These are phyloP conservation scores for Colletotrichum cuscutae DNA, from an alignment of 2,329 filamentous ascomycete species.

Conservation along the genomic window DNA sequence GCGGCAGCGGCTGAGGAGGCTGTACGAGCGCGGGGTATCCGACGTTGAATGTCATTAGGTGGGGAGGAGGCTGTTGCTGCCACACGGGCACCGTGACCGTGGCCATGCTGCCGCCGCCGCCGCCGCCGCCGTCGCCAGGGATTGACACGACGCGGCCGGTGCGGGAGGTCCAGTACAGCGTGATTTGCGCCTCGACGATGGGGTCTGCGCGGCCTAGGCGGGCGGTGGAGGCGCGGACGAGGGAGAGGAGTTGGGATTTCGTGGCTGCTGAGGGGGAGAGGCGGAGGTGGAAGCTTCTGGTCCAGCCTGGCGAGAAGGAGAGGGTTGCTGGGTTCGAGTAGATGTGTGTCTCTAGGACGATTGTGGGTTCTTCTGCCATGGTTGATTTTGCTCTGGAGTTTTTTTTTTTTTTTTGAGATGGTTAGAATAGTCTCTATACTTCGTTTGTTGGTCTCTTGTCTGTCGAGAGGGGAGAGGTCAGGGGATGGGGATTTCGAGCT, in stretches of 20 bases:
- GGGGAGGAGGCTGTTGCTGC: not conserved
- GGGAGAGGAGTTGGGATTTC: conserved; percentile 14
- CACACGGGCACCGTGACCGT: conserved; percentile 5
- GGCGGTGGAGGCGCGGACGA: conserved; percentile 2
- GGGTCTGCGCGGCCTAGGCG: conserved; percentile 24
- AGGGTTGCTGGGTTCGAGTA: not conserved
- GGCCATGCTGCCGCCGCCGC: not conserved
- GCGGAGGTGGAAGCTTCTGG: conserved; percentile 18
- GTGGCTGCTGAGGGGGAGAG: not conserved
- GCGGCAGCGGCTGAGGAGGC: not conserved
- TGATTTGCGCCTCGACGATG: conserved; percentile 21
- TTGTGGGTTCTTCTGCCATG: not conserved
- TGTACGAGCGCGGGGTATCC: not conserved
- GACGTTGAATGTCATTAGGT: not conserved
- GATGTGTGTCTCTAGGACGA: conserved; percentile 26
- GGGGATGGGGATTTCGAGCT: not conserved
- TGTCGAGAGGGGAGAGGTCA: too few species aligned
- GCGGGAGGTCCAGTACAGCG: conserved; percentile 22
- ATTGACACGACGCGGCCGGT: conserved; percentile 15
- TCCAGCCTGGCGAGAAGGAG: not conserved
- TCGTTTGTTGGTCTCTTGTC: not conserved
- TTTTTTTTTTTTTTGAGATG: accelerated
- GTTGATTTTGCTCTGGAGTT: not conserved
- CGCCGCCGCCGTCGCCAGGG: not conserved
- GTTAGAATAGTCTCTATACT: not conserved